A percentile compares a stretch with the other conserved stretches of the same genome.
These are phyloP conservation scores for Skeletonema potamos DNA, from an alignment of 108 stramenopile genomes.

Conservation along the genomic window DNA sequence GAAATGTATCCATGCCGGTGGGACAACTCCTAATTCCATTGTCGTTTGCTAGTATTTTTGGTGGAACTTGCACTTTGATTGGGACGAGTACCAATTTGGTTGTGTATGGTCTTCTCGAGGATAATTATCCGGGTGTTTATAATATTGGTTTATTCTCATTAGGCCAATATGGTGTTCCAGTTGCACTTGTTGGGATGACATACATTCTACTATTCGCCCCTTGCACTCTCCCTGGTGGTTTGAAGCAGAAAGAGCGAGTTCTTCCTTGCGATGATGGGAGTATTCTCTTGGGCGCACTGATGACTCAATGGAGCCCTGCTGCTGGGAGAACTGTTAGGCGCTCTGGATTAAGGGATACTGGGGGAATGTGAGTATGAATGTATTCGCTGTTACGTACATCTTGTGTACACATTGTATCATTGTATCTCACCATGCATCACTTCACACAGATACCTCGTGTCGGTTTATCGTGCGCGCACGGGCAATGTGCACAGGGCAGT, in stretches of 20 bases:
- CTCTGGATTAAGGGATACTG: constrained; percentile 78
- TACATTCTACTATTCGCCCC: constrained; percentile 76
- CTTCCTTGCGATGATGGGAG: constrained; percentile 47
- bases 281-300: constrained; percentile 69
- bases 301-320: constrained; percentile 79
- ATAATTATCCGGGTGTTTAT: constrained; percentile 46
- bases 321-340: constrained; percentile 72
- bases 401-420: not conserved
- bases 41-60: constrained; percentile 83
- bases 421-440: not conserved
- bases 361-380: not conserved
- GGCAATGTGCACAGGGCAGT: constrained; percentile 87
- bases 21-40: constrained; percentile 84
- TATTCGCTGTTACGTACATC: not conserved
- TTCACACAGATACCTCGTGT: constrained; percentile 76
- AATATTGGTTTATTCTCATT: constrained; percentile 73
- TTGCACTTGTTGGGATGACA: constrained; percentile 65
- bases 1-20: constrained; percentile 52
- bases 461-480: constrained; percentile 79
- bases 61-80: constrained; percentile 89
- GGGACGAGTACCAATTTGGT: constrained; percentile 91
- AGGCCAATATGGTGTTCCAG: constrained; percentile 78
- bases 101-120: constrained; percentile 61
- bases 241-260: constrained; percentile 18
- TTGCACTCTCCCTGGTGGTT: constrained; percentile 64